Conservation (phyloP, 192 early-diverging fungal species). For the Backusella tuberculispora region DNA sequence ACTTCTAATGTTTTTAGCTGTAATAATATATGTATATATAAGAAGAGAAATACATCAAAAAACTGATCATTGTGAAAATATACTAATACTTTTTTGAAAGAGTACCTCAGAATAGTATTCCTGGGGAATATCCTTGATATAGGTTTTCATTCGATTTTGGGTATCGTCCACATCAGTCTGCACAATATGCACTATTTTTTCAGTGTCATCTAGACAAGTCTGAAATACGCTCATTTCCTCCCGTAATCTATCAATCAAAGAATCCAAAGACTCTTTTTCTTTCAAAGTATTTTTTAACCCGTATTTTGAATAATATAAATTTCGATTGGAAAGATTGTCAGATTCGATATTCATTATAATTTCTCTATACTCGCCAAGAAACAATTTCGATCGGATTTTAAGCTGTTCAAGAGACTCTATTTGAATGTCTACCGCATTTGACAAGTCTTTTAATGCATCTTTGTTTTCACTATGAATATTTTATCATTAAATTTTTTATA, state of each 20-base stretch:
- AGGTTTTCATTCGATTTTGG: conserved; percentile 18
- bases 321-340: conserved; percentile 20
- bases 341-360: conserved; percentile 22
- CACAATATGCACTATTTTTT: conserved; percentile 24
- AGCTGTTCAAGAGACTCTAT: neutral
- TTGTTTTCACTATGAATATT: neutral
- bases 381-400: neutral
- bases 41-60: neutral
- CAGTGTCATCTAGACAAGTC: conserved; percentile 19
- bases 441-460: neutral
- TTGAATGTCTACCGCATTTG: neutral
- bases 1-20: conserved; percentile 43
- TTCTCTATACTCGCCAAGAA: neutral
- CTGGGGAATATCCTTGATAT: conserved; percentile 39
- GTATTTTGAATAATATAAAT: neutral
- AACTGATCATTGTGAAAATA: neutral
- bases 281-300: neutral
- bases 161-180: conserved; percentile 35
- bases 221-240: conserved; percentile 22
- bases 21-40: neutral
- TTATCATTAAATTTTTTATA: neutral
- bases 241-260: conserved; percentile 1
- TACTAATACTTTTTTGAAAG: neutral
- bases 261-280: neutral
- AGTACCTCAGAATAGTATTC: conserved; percentile 33